Evolutionary conservation across 2,329 filamentous ascomycete genomes (phyloP), one percentile per base, ranked within the genome.

Genomic region (Ceratocystis lukuohia): DNA sequence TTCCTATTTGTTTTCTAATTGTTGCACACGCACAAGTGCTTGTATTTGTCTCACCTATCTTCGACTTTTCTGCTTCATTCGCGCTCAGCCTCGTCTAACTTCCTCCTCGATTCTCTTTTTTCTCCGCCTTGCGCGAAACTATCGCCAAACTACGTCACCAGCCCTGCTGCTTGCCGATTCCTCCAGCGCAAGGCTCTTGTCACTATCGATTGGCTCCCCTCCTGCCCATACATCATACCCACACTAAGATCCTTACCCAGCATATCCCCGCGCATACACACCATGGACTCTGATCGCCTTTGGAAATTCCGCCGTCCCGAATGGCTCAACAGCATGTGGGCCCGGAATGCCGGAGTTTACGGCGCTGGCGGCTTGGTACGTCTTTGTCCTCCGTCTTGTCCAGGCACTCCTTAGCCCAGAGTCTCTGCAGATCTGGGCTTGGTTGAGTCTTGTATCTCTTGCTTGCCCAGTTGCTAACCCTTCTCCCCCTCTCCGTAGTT

Each of bases 251-350:
- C 37, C 10, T 12, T 41, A 15, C 12, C 37, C 37, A 8, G 37
- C 3, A 41, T 41, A 62, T 56, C 33, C 50, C 37, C 37, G 10
- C 65, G 15, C 48, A 7, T 33, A 28, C 33, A 37, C 44, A 74
- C 44, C 62, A 85, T 85, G 82, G 82, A 84, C 69, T 84, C 86
- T 70, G 84, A 86, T 68, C 82, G 84, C 66, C 82, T 87, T 71
- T 87, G 82, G 81, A 87, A 86, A 77, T 87, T 87, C 73, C 75
- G 79, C 74, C 81, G 77, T 78, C 85, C 85, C 66, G 83, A 85
- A 73, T 88, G 84, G 84, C 78, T 86, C 67, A 86, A 84, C 77
- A 85, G 80, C 74, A 79, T 80, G 70, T 84, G 80, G 77, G 82
- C 82, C 69, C 83, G 84, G 72, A 85, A 85, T 70, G 77, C 82